Evolutionary conservation across 441 rosid genomes (phyloP).

Genomic region (Pelargonium australe): DNA sequence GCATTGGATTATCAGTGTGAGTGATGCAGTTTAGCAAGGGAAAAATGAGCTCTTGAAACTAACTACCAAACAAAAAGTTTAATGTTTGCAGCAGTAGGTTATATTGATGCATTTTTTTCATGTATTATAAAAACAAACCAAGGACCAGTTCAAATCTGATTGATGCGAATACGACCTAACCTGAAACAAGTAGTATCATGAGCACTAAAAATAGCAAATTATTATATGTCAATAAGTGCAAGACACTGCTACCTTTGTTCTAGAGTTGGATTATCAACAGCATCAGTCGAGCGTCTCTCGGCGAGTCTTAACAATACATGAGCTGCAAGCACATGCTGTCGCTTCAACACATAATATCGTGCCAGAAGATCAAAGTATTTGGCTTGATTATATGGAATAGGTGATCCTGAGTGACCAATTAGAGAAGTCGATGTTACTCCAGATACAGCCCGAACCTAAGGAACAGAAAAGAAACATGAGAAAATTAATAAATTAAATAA

Average conservation of each 20-base stretch:
- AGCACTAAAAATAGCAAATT: slow-evolving; percentile 1
- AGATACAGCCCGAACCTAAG: slow-evolving; percentile 45
- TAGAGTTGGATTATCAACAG: slow-evolving; percentile 57
- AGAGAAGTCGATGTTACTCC: slow-evolving; percentile 41
- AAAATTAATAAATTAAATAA: not conserved
- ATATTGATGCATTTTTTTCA: not conserved
- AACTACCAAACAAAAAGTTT: not conserved
- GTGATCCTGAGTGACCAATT: slow-evolving; percentile 48
- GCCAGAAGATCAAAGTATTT: slow-evolving; percentile 86
- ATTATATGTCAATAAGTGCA: slow-evolving; percentile 8
- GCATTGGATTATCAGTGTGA: too few relatives aligned
- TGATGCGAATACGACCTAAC: not conserved
- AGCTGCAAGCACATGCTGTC: slow-evolving; percentile 94
- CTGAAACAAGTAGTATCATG: not conserved
- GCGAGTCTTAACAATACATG: slow-evolving; percentile 87
- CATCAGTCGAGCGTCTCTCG: slow-evolving; percentile 66
- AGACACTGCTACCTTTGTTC: slow-evolving; percentile 62
- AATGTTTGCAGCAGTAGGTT: too few relatives aligned
- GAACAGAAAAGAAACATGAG: slow-evolving; percentile 19
- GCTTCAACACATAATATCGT: slow-evolving; percentile 77
- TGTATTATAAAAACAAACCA: not conserved
- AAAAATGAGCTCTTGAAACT: not conserved
- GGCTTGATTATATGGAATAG: slow-evolving; percentile 51
- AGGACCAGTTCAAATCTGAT: not conserved
- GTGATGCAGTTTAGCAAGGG: too few relatives aligned